Conservation (phyloP, 371 early-diverging fungal genomes). For the Zopfochytrium polystomum region DNA sequence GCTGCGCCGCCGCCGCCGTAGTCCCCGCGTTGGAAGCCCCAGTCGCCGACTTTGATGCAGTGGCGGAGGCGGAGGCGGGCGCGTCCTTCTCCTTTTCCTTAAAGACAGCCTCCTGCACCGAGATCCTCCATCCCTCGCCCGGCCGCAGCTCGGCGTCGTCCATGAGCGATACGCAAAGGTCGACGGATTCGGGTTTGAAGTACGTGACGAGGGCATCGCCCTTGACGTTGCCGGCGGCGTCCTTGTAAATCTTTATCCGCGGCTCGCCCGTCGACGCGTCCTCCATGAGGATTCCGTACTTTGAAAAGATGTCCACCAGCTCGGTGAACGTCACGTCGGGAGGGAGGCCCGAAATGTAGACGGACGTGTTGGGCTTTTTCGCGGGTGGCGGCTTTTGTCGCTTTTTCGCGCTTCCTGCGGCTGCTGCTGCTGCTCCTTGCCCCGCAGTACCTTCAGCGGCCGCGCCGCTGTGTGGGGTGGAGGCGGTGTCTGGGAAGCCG, state of each 20-base stretch:
- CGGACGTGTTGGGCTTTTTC: slow-evolving; percentile 65
- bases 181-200: slow-evolving; percentile 84
- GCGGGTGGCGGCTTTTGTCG: slow-evolving; percentile 46
- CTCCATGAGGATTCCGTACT: slow-evolving; percentile 88
- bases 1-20: not conserved
- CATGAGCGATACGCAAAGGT: slow-evolving; percentile 75
- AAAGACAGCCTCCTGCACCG: slow-evolving; percentile 59
- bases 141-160: slow-evolving; percentile 80
- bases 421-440: too few species aligned
- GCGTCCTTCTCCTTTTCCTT: slow-evolving; percentile 42
- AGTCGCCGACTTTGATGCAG: too few species aligned
- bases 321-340: slow-evolving; percentile 77
- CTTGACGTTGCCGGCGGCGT: slow-evolving; percentile 60
- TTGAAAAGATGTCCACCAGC: slow-evolving; percentile 70
- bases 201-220: slow-evolving; percentile 91
- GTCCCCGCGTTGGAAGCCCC: slow-evolving; percentile 4
- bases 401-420: slow-evolving; percentile 11
- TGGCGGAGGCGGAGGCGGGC: too few species aligned
- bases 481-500: not conserved
- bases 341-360: slow-evolving; percentile 87
- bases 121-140: slow-evolving; percentile 58
- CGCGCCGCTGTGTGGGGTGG: too few species aligned
- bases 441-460: too few species aligned
- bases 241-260: slow-evolving; percentile 84
- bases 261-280: slow-evolving; percentile 62